Percentiles rank a stretch among this genome's conserved stretches.
Conservation (phyloP, 176 grass and related monocot genomes). For the Hordeum marinum region DNA sequence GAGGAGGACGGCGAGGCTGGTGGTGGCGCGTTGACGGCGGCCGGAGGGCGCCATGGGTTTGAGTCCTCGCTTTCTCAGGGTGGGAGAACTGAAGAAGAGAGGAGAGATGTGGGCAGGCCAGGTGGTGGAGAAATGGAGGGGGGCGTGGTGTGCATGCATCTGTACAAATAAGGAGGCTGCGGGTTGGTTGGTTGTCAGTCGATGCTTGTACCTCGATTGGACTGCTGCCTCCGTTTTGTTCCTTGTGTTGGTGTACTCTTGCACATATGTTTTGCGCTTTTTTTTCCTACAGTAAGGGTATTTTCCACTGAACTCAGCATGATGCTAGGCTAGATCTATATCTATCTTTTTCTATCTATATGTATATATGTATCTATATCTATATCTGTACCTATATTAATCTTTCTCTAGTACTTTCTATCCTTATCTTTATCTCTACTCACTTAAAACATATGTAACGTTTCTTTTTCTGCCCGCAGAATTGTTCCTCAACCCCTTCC, state of each 20-base stretch:
- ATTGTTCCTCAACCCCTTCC: no score
- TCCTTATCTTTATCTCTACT: no score
- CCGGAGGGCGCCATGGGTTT: constrained; percentile 1
- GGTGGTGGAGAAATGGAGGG: neutral
- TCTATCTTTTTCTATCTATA: no score
- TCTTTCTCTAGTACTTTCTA: no score
- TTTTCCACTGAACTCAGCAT: no score
- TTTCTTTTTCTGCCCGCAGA: no score
- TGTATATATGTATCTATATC: no score
- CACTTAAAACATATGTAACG: no score
- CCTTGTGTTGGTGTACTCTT: neutral
- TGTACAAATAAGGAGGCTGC: neutral
- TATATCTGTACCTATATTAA: no score
- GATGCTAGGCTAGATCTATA: no score
- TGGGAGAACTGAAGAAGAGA: neutral
- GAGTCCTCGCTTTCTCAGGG: neutral
- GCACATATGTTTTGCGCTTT: neutral
- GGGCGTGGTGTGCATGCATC: neutral
- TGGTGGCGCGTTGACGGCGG: neutral
- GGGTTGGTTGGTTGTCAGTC: neutral
- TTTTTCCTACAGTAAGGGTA: no score
- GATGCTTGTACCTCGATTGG: neutral
- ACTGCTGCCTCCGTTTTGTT: constrained; percentile 5
- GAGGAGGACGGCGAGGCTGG: constrained; percentile 19
- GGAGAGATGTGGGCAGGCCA: neutral